A percentile compares a stretch with the other conserved stretches of the same genome.
Evolutionary conservation across 2,329 filamentous ascomycete species (phyloP).

Genomic region (Colletotrichum liriopes): DNA sequence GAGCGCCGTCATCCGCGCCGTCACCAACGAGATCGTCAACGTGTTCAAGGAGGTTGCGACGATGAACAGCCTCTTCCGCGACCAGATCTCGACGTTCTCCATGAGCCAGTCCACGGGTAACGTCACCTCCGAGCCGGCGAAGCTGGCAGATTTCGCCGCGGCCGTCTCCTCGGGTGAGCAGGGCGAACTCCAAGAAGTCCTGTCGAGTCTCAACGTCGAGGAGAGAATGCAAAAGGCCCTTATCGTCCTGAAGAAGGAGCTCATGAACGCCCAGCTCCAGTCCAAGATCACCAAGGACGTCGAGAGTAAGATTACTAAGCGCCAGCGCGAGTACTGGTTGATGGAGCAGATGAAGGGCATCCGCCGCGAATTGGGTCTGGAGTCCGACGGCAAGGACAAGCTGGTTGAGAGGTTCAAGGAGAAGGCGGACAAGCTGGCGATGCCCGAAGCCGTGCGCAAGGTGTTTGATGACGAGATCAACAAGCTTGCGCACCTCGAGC

Average conservation of each 20-base stretch:
- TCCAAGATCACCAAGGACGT: constrained; percentile 99
- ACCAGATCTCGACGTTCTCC: constrained; percentile 97
- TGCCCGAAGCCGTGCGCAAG: constrained; percentile 97
- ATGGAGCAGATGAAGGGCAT: constrained; percentile 99
- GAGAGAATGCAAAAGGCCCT: constrained; percentile 93
- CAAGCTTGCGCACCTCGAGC: constrained; percentile 95
- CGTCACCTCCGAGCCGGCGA: constrained; percentile 93
- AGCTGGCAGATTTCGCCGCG: constrained; percentile 96
- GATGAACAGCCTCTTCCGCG: constrained; percentile 94
- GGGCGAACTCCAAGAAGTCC: constrained; percentile 90
- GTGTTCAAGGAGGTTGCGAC: constrained; percentile 98
- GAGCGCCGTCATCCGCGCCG: constrained; percentile 88
- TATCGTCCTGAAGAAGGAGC: constrained; percentile 94
- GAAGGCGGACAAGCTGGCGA: constrained; percentile 92
- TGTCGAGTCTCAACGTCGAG: constrained; percentile 91
- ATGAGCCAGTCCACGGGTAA: constrained; percentile 96
- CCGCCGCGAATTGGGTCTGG: constrained; percentile 92
- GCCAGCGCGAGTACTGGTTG: constrained; percentile 97
- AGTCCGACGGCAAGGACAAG: constrained; percentile 98
- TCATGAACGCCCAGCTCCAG: constrained; percentile 97
- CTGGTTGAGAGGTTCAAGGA: constrained; percentile 98
- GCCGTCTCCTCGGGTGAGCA: constrained; percentile 96
- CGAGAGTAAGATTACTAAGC: constrained; percentile 96
- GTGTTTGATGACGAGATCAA: constrained; percentile 99
- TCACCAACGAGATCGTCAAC: constrained; percentile 98